Base-by-base conservation (phyloP, 371 early-diverging fungal genomes). In the Capillidium rhysosporum region DNA sequence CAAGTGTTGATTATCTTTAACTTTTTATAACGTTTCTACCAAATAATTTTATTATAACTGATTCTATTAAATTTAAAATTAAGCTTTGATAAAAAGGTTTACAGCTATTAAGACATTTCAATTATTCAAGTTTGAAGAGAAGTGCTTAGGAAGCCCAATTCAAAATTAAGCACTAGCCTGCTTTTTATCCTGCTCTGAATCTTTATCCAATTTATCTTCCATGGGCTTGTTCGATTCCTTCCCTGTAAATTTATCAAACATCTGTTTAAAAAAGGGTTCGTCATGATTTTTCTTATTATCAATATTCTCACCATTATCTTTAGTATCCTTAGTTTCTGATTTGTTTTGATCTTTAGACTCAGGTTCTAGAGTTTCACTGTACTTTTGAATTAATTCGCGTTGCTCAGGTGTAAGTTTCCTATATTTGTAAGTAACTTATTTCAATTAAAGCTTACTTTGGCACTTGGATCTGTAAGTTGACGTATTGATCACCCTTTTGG, bases 401-500 rank as follows among this genome's bases (percentile, higher is more conserved):
- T 49, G 49, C 21, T 49, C 38, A 20, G 34, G 20, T n/a, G 49
- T 25, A 16, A 49, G 29, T 7, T 20, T 26, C 10, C 48, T 47
- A 23, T 45, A 23, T 4, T 9, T 7, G 7, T 25, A 28, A 26
- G 40, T 39, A 49, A 39, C 0, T 28, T 0, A 52, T 28, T 57
- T 55, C 57, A 31, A 44, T 12, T 34, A 34, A 34, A 34, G 59
- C 60, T 8, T 67, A 65, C 65, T 67, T 80, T 28, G 94, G 94
- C 18, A 93, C 59, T 52, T 67, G 63, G 12, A 93, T 77, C 57
- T 83, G 79, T 25, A 93, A 61, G 3, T 75, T 80, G 26, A 93
- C 81, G 54, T 76, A 82, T 65, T 90, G 89, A 65, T 93, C 91
- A 31, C 94, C 94, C 21, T 79, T 68, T 0, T 59, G 65, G 1